Evolutionary conservation across 1,284 basidiomycete species (phyloP).

Genomic region (Ganoderma lingzhi): DNA sequence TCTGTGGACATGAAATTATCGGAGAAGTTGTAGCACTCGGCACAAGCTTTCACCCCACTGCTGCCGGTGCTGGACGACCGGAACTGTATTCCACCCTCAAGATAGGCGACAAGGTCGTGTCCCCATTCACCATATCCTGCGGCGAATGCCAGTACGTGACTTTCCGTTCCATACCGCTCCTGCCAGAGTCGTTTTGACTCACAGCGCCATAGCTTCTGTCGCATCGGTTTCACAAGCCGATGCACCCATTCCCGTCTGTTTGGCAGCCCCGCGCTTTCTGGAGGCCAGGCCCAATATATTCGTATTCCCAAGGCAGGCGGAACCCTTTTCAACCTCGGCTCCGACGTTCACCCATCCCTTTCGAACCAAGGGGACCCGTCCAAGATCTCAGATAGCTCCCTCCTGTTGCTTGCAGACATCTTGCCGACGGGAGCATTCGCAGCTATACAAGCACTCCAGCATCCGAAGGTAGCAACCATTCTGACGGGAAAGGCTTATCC

Average conservation of each 20-base stretch:
- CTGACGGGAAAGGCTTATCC: conserved; percentile 68
- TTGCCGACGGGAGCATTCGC: conserved; percentile 83
- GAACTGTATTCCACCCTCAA: conserved; percentile 72
- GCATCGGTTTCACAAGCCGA: conserved; percentile 78
- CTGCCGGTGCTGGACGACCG: conserved; percentile 54
- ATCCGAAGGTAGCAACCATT: conserved; percentile 71
- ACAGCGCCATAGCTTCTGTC: conserved; percentile 66
- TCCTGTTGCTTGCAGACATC: conserved; percentile 65
- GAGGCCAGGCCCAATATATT: conserved; percentile 90
- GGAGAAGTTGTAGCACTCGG: conserved; percentile 83
- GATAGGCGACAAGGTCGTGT: conserved; percentile 86
- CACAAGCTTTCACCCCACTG: conserved; percentile 57
- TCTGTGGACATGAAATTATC: conserved; percentile 85
- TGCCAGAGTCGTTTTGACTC: neutral
- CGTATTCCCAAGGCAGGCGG: conserved; percentile 84
- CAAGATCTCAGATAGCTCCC: conserved; percentile 29
- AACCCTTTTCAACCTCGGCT: conserved; percentile 75
- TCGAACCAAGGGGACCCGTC: conserved; percentile 31
- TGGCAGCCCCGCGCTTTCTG: conserved; percentile 77
- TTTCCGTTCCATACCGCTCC: neutral
- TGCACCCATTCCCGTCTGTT: conserved; percentile 76
- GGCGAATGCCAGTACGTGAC: conserved; percentile 79
- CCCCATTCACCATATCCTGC: conserved; percentile 88
- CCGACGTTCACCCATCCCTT: conserved; percentile 46
- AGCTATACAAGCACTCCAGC: conserved; percentile 73